phyloP scores from a whole-genome alignment of 106 monocot species.

The Apostasia ramifera region DNA sequence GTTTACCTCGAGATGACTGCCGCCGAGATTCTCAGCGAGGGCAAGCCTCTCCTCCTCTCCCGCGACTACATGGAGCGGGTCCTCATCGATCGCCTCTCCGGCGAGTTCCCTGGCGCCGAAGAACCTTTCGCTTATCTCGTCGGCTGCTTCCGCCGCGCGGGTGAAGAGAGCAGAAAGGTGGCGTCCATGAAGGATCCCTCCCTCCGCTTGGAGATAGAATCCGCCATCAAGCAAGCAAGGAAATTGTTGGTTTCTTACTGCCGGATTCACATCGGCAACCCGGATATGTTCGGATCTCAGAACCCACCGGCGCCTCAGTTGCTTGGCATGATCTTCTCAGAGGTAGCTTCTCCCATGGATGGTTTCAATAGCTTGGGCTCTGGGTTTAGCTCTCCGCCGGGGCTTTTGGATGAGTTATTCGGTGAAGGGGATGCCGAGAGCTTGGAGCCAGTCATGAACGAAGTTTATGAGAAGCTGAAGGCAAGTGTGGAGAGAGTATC shows the following conservation, averaged over 20 bases:
- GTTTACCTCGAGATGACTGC: slow-evolving; percentile 82
- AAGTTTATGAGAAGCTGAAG: slow-evolving; percentile 51
- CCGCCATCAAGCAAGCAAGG: slow-evolving; percentile 34
- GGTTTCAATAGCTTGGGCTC: slow-evolving; percentile 30
- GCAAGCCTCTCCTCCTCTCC: slow-evolving; percentile 51
- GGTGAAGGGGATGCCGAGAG: slow-evolving; percentile 56
- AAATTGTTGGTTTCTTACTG: slow-evolving; percentile 53
- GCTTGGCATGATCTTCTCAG: slow-evolving; percentile 46
- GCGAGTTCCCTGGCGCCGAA: slow-evolving; percentile 21
- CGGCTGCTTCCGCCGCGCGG: slow-evolving; percentile 54
- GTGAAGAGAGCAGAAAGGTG: slow-evolving; percentile 59
- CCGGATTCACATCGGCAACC: slow-evolving; percentile 70
- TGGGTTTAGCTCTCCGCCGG: slow-evolving; percentile 34
- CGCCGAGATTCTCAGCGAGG: slow-evolving; percentile 89
- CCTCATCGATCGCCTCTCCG: slow-evolving; percentile 83
- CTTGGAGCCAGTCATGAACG: slow-evolving; percentile 52
- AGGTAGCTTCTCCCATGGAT: slow-evolving; percentile 51
- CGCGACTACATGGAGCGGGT: slow-evolving; percentile 62
- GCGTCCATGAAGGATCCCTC: slow-evolving; percentile 58
- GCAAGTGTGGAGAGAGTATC: slow-evolving; percentile 61
- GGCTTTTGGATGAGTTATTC: slow-evolving; percentile 84
- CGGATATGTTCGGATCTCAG: slow-evolving; percentile 46
- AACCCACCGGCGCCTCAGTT: slow-evolving; percentile 21
- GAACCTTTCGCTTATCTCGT: slow-evolving; percentile 60
- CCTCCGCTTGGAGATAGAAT: slow-evolving; percentile 47